These are phyloP conservation scores for Aspergillus conjunctus DNA, from an alignment of 495 filamentous ascomycete genomes.

Conservation along the genomic window DNA sequence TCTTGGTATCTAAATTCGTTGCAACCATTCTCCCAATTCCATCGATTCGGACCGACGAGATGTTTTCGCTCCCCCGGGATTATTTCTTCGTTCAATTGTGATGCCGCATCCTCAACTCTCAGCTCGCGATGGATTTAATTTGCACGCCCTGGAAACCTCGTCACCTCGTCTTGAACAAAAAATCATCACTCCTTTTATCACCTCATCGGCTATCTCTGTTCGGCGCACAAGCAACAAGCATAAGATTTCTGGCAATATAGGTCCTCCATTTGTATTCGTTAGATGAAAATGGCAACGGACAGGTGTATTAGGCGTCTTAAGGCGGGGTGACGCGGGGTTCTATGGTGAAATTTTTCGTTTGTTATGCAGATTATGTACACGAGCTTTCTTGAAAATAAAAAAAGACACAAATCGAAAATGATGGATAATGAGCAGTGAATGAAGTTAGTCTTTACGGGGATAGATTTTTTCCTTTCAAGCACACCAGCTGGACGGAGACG, in stretches of 20 bases:
- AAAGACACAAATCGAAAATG: conserved; percentile 30
- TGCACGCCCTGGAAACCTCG: conserved; percentile 21
- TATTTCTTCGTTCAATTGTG: conserved; percentile 28
- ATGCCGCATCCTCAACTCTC: conserved; percentile 24
- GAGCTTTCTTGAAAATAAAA: conserved; percentile 26
- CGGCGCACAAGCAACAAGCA: neutral
- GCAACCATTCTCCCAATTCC: neutral
- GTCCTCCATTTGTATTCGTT: neutral
- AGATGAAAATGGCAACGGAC: neutral
- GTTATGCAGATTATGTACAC: conserved; percentile 26
- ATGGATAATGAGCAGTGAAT: conserved; percentile 30
- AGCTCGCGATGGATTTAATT: conserved; percentile 24
- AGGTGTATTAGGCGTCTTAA: conserved; percentile 6
- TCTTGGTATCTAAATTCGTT: conserved; percentile 81
- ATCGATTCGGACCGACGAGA: conserved; percentile 25
- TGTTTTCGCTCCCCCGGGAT: conserved; percentile 22
- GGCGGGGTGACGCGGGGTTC: conserved; percentile 13
- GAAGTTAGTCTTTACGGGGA: conserved; percentile 7
- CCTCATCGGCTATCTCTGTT: conserved; percentile 7
- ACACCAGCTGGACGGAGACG: no score
- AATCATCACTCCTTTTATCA: neutral
- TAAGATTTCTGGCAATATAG: conserved; percentile 1
- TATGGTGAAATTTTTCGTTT: conserved; percentile 18
- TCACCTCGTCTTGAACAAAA: conserved; percentile 12
- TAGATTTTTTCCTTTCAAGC: neutral